phyloP scores from a whole-genome alignment of 768 basidiomycete species.

The Lactarius sp. region DNA sequence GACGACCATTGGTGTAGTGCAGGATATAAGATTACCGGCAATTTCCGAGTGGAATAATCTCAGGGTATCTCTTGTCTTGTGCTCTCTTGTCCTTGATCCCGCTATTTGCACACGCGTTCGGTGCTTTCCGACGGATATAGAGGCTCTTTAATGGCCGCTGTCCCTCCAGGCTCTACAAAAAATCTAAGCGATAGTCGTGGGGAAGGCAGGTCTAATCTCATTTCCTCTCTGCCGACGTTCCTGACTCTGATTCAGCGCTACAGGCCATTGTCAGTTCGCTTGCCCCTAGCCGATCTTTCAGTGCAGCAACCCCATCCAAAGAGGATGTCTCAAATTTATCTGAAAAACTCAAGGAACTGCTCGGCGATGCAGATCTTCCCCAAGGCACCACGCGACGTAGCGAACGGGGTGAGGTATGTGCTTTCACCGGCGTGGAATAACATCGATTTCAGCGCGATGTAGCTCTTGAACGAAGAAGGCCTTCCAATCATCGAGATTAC shows the following conservation, averaged over 20 bases:
- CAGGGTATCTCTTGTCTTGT: background rate
- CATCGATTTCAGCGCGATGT: slow-evolving; percentile 26
- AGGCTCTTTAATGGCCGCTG: slow-evolving; percentile 10
- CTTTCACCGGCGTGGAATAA: slow-evolving; percentile 7
- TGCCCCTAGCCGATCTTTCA: slow-evolving; percentile 24
- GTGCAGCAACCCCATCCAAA: slow-evolving; percentile 35
- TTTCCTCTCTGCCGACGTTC: background rate
- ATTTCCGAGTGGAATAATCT: background rate
- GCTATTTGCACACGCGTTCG: too few species aligned
- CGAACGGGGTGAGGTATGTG: slow-evolving; percentile 61
- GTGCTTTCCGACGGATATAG: too few species aligned
- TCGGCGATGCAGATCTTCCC: slow-evolving; percentile 37
- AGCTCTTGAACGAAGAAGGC: slow-evolving; percentile 75
- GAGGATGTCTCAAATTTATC: slow-evolving; percentile 53
- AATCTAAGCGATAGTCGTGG: slow-evolving; percentile 8
- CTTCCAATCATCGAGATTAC: slow-evolving; percentile 75
- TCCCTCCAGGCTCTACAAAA: slow-evolving; percentile 1
- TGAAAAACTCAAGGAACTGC: slow-evolving; percentile 54
- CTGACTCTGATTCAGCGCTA: slow-evolving; percentile 32
- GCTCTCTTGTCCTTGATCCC: too few species aligned
- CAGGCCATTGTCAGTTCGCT: slow-evolving; percentile 39
- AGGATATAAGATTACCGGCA: background rate
- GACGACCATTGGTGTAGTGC: slow-evolving; percentile 36
- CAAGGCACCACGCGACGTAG: slow-evolving; percentile 37
- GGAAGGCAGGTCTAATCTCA: slow-evolving; percentile 7